A percentile compares a stretch with the other conserved stretches of the same genome.
These are phyloP conservation scores for Backusella tarrabulga DNA, from an alignment of 192 early-diverging fungal genomes.

Conservation along the genomic window DNA sequence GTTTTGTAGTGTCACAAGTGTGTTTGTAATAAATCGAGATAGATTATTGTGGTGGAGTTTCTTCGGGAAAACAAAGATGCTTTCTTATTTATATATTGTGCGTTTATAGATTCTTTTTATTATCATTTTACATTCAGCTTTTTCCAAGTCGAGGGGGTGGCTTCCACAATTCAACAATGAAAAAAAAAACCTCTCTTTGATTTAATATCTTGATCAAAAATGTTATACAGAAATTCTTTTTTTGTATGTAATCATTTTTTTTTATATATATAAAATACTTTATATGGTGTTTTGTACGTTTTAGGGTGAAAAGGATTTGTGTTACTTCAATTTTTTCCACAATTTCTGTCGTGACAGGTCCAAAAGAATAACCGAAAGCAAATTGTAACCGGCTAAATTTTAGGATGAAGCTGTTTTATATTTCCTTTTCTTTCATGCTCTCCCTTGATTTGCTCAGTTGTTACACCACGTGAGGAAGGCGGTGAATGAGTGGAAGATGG, in stretches of 20 bases:
- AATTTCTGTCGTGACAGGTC: neutral
- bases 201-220: neutral
- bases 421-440: neutral
- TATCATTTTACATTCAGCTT: constrained; percentile 1
- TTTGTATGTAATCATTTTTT: neutral
- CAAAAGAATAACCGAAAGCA: neutral
- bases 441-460: neutral
- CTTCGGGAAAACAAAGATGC: neutral
- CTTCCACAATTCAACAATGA: neutral
- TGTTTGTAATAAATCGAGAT: neutral
- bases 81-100: neutral
- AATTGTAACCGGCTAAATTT: neutral
- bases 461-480: neutral
- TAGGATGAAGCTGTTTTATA: neutral
- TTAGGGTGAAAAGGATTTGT: neutral
- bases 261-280: neutral
- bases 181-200: neutral
- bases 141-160: neutral
- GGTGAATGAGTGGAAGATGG: neutral
- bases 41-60: neutral
- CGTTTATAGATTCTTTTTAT: neutral
- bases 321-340: neutral
- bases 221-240: neutral
- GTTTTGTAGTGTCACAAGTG: neutral
- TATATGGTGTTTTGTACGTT: neutral